Evolutionary conservation across 257 asterid genomes (phyloP).

Genomic region (Penstemon newberryi): DNA sequence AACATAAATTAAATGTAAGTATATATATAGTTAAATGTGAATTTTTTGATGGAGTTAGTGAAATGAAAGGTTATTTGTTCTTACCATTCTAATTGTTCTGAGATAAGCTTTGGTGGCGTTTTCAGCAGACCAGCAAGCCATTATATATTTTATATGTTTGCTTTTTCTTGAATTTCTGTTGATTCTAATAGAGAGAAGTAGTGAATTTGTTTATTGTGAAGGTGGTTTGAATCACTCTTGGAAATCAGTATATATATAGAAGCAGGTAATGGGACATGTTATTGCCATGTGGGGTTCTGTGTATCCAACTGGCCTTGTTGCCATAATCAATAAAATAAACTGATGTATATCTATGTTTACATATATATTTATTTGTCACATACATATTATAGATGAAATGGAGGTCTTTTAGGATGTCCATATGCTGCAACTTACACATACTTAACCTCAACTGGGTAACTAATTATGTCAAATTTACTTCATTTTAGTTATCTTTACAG

Average conservation of each 20-base stretch:
- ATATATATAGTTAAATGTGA: not conserved
- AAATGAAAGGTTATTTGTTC: slow-evolving; percentile 13
- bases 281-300: slow-evolving; percentile 43
- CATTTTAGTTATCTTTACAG: not conserved
- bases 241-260: slow-evolving; percentile 33
- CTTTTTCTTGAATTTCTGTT: not conserved
- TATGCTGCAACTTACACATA: not conserved
- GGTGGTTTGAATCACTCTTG: slow-evolving; percentile 22
- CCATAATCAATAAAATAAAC: slow-evolving; percentile 27
- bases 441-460: not conserved
- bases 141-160: slow-evolving; percentile 15
- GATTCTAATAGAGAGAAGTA: slow-evolving; percentile 14
- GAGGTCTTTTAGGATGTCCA: slow-evolving; percentile 11
- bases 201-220: slow-evolving; percentile 16
- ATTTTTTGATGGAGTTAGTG: not conserved
- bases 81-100: slow-evolving; percentile 76
- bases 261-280: slow-evolving; percentile 34
- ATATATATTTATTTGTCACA: slow-evolving; percentile 2
- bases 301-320: slow-evolving; percentile 52
- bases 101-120: slow-evolving; percentile 87
- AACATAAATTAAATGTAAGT: slow-evolving; percentile 6
- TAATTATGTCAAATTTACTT: not conserved
- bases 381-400: not conserved
- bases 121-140: slow-evolving; percentile 93
- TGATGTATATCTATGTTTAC: not conserved